phyloP scores from a whole-genome alignment of 2,329 filamentous ascomycete species.

The Albifimbria verrucaria region DNA sequence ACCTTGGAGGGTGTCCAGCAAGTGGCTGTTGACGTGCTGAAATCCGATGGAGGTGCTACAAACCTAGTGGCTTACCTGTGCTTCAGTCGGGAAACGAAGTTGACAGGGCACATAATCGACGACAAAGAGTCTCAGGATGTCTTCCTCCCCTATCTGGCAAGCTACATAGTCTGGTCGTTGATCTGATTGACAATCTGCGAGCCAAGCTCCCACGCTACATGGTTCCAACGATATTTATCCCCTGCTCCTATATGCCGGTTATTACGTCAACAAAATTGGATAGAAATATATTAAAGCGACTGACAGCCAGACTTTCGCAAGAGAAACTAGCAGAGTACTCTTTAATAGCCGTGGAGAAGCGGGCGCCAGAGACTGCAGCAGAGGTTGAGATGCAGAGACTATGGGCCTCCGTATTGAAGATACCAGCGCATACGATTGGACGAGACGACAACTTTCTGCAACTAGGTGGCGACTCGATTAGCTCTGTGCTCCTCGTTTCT shows the following conservation, averaged over 20 bases:
- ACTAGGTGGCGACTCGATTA: slow-evolving; percentile 23
- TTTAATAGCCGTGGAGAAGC: neutral
- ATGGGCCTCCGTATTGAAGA: slow-evolving; percentile 6
- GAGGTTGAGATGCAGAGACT: slow-evolving; percentile 27
- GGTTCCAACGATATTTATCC: slow-evolving; percentile 10
- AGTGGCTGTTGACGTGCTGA: neutral
- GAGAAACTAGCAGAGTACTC: neutral
- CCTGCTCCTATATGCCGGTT: slow-evolving; percentile 9
- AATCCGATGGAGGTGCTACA: neutral
- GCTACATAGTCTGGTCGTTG: neutral
- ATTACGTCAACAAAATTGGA: slow-evolving; percentile 13
- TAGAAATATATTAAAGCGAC: neutral
- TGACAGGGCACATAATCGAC: neutral
- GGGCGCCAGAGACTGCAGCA: slow-evolving; percentile 12
- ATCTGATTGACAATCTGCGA: neutral
- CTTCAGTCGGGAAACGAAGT: neutral
- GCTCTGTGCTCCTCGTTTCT: slow-evolving; percentile 15
- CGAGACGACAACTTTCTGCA: slow-evolving; percentile 21
- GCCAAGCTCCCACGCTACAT: slow-evolving; percentile 11
- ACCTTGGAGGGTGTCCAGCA: neutral
- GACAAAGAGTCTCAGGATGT: neutral
- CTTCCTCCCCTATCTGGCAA: neutral
- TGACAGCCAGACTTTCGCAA: neutral
- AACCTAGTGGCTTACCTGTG: neutral
- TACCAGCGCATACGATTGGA: slow-evolving; percentile 21